Base-by-base conservation (phyloP, 352 stramenopile genomes). In the Phytophthora citricola region DNA sequence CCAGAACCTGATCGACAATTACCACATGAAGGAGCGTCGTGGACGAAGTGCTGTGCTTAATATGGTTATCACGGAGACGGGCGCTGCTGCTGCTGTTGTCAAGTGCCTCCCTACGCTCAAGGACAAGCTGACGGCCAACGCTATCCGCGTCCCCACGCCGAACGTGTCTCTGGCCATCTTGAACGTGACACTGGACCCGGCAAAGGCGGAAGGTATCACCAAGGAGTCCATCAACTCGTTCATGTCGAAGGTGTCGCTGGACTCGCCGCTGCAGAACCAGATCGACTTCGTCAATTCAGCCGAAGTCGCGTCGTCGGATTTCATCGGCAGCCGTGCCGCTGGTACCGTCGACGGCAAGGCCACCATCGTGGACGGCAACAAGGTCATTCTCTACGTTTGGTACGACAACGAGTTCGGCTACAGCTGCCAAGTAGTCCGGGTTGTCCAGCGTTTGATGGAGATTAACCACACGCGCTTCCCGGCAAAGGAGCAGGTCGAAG, bases 131-230 rank as follows among this genome's bases (percentile, higher is more conserved):
- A 99, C 97, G 57, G 97, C 95, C 67, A 99, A 99, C 78, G 95
- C 97, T 58, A 99, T 99, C 83, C 97, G 97, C 73, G 97, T 99
- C 29, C 97, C 97, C 39, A 99, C 97, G 73, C 97, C 97, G 52
- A 97, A 99, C 79, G 97, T 99, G 17, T 99, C 97, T 49, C 89
- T 99, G 44, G 97, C 98, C 41, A 98, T 99, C 73, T 84, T 99
- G 47, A 99, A 98, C 59, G 81, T 96, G 63, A 84, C 90, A 57
- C 74, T 99, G 38, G 80, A 89, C 59, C 98, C 97, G 67, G 69
- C 73, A 17, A 85, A 87, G 55, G 65, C 79, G 4, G 54, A 78
- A 12, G 77, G 78, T 26, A 74, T 94, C 43, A 91, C 81, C 2
- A 87, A 84, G 36, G 66, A 90, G 32, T 81, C 85, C 11, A 75